These are phyloP conservation scores for Ganoderma meredithae DNA, from an alignment of 1,284 basidiomycete genomes.

Conservation along the genomic window DNA sequence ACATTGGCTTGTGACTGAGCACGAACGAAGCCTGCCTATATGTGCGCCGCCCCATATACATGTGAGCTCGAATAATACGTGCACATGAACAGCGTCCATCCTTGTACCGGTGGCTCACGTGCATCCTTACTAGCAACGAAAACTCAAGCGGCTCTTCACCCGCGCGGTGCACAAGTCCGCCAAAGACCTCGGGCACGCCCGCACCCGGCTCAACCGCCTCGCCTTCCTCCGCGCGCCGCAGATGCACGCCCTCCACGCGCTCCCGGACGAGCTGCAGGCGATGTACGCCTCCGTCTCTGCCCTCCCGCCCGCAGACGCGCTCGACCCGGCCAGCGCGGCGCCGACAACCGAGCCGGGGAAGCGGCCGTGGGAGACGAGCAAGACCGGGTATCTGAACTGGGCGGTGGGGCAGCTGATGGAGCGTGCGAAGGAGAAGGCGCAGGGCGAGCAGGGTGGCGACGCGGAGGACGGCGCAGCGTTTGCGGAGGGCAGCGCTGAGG, in stretches of 20 bases:
- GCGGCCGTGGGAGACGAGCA: slow-evolving; percentile 73
- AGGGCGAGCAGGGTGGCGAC: slow-evolving; percentile 33
- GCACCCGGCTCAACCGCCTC: slow-evolving; percentile 52
- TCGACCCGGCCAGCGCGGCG: slow-evolving; percentile 40
- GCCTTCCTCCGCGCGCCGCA: slow-evolving; percentile 51
- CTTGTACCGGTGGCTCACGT: too few species aligned
- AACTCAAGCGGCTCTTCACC: slow-evolving; percentile 59
- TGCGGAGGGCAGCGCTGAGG: slow-evolving; percentile 37
- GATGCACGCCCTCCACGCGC: slow-evolving; percentile 36
- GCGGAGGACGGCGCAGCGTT: slow-evolving; percentile 22
- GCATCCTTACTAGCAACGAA: slow-evolving; percentile 67
- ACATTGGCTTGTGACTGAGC: too few species aligned
- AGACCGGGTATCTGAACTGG: slow-evolving; percentile 74
- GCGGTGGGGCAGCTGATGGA: slow-evolving; percentile 62
- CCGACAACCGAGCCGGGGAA: slow-evolving; percentile 66
- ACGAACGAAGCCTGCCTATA: too few species aligned
- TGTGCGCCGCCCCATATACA: too few species aligned
- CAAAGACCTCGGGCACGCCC: slow-evolving; percentile 51
- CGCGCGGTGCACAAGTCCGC: slow-evolving; percentile 56
- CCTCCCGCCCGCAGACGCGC: slow-evolving; percentile 58
- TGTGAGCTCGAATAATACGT: too few species aligned
- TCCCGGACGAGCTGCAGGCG: slow-evolving; percentile 36
- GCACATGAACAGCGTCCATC: too few species aligned
- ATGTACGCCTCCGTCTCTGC: slow-evolving; percentile 56
- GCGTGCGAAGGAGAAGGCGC: slow-evolving; percentile 50